phyloP scores from a whole-genome alignment of 2,329 filamentous ascomycete genomes.

The Pestalotiopsis sp. region DNA sequence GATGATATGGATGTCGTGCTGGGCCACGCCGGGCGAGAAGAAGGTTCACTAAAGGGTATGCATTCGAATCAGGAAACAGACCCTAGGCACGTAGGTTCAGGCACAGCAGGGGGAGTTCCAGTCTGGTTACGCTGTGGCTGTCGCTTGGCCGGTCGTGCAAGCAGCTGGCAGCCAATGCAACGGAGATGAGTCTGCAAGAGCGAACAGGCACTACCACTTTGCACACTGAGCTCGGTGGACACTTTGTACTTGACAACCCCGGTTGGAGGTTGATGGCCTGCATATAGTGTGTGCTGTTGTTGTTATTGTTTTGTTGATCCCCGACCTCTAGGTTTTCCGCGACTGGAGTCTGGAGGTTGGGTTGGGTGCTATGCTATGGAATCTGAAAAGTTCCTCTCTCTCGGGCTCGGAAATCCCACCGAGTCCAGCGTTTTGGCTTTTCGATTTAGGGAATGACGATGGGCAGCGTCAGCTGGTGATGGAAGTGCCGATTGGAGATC shows the following conservation, averaged over 20 bases:
- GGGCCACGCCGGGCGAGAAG: conserved; percentile 1
- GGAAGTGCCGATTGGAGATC: conserved; percentile 1
- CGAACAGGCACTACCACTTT: conserved; percentile 6
- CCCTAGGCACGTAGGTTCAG: background rate
- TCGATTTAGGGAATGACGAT: background rate
- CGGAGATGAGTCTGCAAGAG: conserved; percentile 15
- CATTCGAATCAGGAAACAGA: background rate
- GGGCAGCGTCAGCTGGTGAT: background rate
- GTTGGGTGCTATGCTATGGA: background rate
- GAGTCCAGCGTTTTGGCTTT: background rate
- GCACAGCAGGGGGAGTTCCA: conserved; percentile 4
- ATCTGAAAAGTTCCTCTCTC: background rate
- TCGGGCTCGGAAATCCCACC: background rate
- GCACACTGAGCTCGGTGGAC: background rate
- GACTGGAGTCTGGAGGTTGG: background rate
- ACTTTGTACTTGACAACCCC: background rate
- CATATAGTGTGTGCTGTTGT: background rate
- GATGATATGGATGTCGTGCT: background rate
- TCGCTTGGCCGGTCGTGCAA: background rate
- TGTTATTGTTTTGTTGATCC: background rate
- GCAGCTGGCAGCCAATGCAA: conserved; percentile 14
- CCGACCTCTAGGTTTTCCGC: background rate
- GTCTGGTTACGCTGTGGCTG: background rate
- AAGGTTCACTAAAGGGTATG: background rate
- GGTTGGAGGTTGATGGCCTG: background rate